phyloP scores from a whole-genome alignment of 2,329 filamentous ascomycete species.

The Aspergillus pseudoglaucus region DNA sequence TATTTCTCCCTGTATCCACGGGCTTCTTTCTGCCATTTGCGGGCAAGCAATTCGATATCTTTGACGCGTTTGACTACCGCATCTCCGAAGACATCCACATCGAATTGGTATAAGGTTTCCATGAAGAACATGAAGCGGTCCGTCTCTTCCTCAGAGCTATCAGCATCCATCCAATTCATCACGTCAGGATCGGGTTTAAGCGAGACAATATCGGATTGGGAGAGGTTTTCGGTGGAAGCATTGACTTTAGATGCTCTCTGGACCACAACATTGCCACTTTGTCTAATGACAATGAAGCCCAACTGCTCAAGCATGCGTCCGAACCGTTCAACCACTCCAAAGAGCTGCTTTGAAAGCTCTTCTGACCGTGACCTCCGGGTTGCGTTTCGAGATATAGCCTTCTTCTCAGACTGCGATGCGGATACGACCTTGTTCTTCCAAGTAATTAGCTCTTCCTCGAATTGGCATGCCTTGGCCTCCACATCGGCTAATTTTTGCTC shows the following conservation, averaged over 20 bases:
- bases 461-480: constrained; percentile 66
- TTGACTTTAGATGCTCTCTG: constrained; percentile 60
- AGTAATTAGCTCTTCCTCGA: constrained; percentile 68
- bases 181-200: constrained; percentile 59
- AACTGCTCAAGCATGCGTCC: constrained; percentile 76
- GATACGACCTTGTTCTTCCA: constrained; percentile 54
- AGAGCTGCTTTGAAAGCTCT: constrained; percentile 77
- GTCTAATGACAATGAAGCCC: constrained; percentile 72
- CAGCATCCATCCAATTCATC: constrained; percentile 73
- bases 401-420: constrained; percentile 25
- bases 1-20: constrained; percentile 82
- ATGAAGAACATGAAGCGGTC: constrained; percentile 71
- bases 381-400: constrained; percentile 53
- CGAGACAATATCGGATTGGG: constrained; percentile 29
- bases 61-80: constrained; percentile 82
- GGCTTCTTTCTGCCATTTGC: constrained; percentile 87
- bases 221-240: constrained; percentile 29
- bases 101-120: constrained; percentile 66
- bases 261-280: constrained; percentile 66
- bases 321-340: constrained; percentile 77
- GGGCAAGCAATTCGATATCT: constrained; percentile 85
- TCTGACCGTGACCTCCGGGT: constrained; percentile 66
- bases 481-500: constrained; percentile 67
- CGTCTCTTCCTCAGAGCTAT: constrained; percentile 59
- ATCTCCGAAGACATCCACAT: constrained; percentile 77